These are phyloP conservation scores for Rosa lucieae DNA, from an alignment of 306 rosid genomes.

Conservation along the genomic window DNA sequence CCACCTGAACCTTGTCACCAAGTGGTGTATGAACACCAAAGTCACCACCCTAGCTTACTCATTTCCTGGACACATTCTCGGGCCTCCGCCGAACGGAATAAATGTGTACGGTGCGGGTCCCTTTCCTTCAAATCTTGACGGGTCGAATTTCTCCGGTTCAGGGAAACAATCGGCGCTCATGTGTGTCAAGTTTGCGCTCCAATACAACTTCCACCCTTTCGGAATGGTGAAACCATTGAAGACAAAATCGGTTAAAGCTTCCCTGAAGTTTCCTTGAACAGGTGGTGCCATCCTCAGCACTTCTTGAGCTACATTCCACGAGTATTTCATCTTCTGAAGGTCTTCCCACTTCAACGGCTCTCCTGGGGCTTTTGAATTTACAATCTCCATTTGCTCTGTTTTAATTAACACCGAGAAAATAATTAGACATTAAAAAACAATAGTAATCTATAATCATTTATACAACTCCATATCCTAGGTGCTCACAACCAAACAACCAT, in stretches of 20 bases:
- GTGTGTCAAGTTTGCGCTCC: constrained; percentile 31
- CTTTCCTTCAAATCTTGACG: constrained; percentile 19
- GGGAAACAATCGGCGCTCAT: constrained; percentile 23
- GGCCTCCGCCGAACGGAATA: constrained; percentile 33
- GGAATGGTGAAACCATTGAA: constrained; percentile 29
- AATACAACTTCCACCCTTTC: constrained; percentile 38
- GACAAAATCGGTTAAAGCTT: constrained; percentile 17
- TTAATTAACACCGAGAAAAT: neutral
- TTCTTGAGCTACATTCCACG: constrained; percentile 32
- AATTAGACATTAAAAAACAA: neutral
- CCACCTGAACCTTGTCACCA: constrained; percentile 21
- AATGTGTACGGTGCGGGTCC: neutral
- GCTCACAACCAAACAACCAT: too few species aligned
- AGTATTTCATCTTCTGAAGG: constrained; percentile 28
- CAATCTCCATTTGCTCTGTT: constrained; percentile 27
- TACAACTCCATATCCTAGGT: too few species aligned
- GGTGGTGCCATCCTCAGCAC: constrained; percentile 33
- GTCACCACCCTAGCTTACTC: constrained; percentile 17
- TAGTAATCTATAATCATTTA: too few species aligned
- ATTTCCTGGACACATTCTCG: constrained; percentile 25
- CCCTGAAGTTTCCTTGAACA: constrained; percentile 27
- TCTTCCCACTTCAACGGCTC: constrained; percentile 17
- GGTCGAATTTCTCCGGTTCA: constrained; percentile 24
- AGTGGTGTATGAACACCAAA: constrained; percentile 22
- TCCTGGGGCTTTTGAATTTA: neutral